Evolutionary conservation across 1,139 yeast genomes (phyloP).

Genomic region (Diutina mesorugosa): DNA sequence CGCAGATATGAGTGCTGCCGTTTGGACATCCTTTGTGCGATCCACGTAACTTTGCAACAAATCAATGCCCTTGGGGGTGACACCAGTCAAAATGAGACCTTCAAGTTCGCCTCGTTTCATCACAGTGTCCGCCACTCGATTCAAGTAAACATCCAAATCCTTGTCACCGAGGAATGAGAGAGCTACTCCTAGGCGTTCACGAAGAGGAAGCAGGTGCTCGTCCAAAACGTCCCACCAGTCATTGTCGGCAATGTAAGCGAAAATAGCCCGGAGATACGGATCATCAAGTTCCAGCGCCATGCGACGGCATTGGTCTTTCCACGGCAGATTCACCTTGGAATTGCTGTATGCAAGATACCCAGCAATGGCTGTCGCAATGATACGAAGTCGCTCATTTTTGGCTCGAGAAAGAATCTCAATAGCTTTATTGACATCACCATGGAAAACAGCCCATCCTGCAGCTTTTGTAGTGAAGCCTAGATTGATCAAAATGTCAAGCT

Average conservation of each 20-base stretch:
- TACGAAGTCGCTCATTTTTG: constrained; percentile 46
- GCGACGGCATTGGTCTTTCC: constrained; percentile 88
- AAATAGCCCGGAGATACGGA: constrained; percentile 83
- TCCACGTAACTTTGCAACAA: constrained; percentile 80
- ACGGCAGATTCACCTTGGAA: constrained; percentile 54
- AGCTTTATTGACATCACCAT: constrained; percentile 76
- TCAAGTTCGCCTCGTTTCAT: constrained; percentile 75
- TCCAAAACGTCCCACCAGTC: constrained; percentile 96
- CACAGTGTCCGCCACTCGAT: constrained; percentile 59
- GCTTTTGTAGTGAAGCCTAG: constrained; percentile 72
- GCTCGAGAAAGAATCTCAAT: constrained; percentile 56
- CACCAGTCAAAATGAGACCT: constrained; percentile 81
- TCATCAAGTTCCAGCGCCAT: constrained; percentile 80
- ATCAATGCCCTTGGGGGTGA: constrained; percentile 74
- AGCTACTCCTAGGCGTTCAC: constrained; percentile 87
- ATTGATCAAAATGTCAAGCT: constrained; percentile 42
- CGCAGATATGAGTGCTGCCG: constrained; percentile 72
- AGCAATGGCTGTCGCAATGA: constrained; percentile 90
- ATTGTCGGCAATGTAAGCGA: constrained; percentile 87
- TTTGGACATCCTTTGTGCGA: constrained; percentile 84
- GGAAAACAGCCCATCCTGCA: constrained; percentile 97
- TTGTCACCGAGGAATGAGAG: constrained; percentile 70
- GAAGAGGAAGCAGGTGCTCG: constrained; percentile 74
- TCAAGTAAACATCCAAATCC: constrained; percentile 57
- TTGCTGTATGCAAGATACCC: constrained; percentile 75